Evolutionary conservation across 1,284 basidiomycete species (phyloP).

Genomic region (Apiotrichum mycotoxinovorans): DNA sequence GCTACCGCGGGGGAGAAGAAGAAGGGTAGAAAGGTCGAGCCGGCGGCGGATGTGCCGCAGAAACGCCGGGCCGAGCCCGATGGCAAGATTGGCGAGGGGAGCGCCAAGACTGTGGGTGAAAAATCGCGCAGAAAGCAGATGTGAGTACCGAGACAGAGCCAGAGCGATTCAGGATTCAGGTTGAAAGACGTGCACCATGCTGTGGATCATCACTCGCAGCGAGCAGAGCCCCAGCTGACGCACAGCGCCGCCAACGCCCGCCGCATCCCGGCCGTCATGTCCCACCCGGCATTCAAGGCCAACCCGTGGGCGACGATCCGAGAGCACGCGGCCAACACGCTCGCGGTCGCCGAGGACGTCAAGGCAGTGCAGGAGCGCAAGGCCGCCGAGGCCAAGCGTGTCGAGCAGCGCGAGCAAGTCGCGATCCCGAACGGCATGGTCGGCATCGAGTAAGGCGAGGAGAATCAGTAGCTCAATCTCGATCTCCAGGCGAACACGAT

Average conservation of each 20-base stretch:
- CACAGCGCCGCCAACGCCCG: conserved; percentile 34
- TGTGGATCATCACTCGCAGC: no score
- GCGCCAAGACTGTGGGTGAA: conserved; percentile 42
- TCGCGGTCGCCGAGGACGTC: conserved; percentile 28
- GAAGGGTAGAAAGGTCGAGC: conserved; percentile 11
- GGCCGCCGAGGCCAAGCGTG: neutral
- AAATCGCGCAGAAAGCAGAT: conserved; percentile 43
- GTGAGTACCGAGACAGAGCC: conserved; percentile 31
- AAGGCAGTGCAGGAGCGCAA: conserved; percentile 14
- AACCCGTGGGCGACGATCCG: conserved; percentile 50
- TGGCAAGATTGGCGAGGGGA: conserved; percentile 44
- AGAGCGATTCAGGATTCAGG: no score
- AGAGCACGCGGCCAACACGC: conserved; percentile 44
- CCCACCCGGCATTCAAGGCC: conserved; percentile 44
- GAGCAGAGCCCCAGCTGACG: conserved; percentile 2
- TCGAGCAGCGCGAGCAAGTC: conserved; percentile 2
- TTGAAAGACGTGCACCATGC: no score
- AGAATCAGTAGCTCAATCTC: neutral
- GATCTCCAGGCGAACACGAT: no score
- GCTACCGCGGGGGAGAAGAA: conserved; percentile 1
- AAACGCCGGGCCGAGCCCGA: conserved; percentile 21
- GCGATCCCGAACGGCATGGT: conserved; percentile 8
- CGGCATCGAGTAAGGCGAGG: conserved; percentile 13
- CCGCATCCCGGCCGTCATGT: conserved; percentile 43
- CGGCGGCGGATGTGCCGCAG: conserved; percentile 16